A percentile compares a stretch with the other conserved stretches of the same genome.
Conservation (phyloP, 345 rosid species). For the Euphorbia peplus region DNA sequence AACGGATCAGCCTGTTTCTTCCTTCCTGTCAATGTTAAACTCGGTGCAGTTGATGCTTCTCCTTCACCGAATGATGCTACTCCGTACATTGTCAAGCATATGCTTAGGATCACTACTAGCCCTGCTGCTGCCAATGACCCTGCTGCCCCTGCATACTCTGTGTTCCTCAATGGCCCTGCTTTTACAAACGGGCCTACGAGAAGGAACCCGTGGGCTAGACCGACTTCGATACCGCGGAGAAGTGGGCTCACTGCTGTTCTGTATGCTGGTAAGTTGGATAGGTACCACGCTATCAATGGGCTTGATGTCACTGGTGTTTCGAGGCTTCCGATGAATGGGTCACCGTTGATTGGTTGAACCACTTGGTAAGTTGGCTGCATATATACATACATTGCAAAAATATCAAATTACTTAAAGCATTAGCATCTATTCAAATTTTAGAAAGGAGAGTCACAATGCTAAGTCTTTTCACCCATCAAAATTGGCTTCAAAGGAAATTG, state of each 20-base stretch:
- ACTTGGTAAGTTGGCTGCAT: constrained; percentile 90
- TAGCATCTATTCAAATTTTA: too few species aligned
- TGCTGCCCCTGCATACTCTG: constrained; percentile 63
- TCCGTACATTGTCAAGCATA: constrained; percentile 89
- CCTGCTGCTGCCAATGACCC: constrained; percentile 91
- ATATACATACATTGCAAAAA: background rate
- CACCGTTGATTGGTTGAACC: constrained; percentile 91
- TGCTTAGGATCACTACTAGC: constrained; percentile 73
- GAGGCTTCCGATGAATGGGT: constrained; percentile 95
- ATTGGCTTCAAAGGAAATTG: too few species aligned
- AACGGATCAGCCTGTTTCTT: constrained; percentile 92
- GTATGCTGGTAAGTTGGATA: constrained; percentile 92
- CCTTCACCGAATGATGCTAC: constrained; percentile 74
- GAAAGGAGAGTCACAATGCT: too few species aligned
- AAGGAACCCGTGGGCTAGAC: constrained; percentile 81
- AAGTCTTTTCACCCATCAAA: too few species aligned
- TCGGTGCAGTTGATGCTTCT: constrained; percentile 72
- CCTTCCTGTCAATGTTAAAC: constrained; percentile 83
- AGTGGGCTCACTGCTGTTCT: constrained; percentile 93
- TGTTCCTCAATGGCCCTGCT: constrained; percentile 88
- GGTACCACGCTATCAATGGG: constrained; percentile 92
- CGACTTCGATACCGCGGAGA: constrained; percentile 81
- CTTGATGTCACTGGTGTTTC: constrained; percentile 95
- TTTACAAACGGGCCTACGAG: constrained; percentile 91
- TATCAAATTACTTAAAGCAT: background rate